phyloP scores from a whole-genome alignment of 768 basidiomycete genomes.

The Tremella fuciformis region DNA sequence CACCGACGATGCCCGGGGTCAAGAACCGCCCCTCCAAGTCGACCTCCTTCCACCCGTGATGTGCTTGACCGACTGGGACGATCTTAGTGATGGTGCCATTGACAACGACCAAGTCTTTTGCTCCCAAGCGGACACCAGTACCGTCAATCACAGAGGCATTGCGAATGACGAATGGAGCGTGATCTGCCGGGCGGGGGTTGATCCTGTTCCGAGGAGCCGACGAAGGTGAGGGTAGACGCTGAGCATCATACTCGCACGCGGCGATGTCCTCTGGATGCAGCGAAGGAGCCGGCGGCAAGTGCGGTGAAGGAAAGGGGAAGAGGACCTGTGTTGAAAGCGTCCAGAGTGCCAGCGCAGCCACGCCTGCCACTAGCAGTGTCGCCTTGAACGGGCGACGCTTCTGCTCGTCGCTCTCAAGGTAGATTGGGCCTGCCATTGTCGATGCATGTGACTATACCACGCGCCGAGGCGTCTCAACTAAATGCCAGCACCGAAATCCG shows the following conservation, averaged over 20 bases:
- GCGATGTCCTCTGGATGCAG: not conserved
- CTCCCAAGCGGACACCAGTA: not conserved
- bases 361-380: no score
- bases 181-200: slow-evolving; percentile 1
- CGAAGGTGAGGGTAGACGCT: no score
- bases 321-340: not conserved
- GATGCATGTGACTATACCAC: no score
- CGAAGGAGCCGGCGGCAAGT: slow-evolving; percentile 3
- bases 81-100: slow-evolving; percentile 4
- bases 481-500: no score
- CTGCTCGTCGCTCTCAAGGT: no score
- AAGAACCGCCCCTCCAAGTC: not conserved
- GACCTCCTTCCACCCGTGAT: not conserved
- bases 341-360: not conserved
- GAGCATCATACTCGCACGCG: no score
- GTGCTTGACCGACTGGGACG: not conserved
- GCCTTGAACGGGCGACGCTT: no score
- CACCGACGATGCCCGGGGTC: slow-evolving; percentile 2
- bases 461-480: no score
- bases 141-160: slow-evolving; percentile 3
- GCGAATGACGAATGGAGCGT: not conserved
- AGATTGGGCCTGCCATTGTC: no score
- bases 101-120: not conserved
- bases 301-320: slow-evolving; percentile 8
- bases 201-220: not conserved